phyloP scores from a whole-genome alignment of 2,329 filamentous ascomycete genomes.

The Diaporthe sp. region DNA sequence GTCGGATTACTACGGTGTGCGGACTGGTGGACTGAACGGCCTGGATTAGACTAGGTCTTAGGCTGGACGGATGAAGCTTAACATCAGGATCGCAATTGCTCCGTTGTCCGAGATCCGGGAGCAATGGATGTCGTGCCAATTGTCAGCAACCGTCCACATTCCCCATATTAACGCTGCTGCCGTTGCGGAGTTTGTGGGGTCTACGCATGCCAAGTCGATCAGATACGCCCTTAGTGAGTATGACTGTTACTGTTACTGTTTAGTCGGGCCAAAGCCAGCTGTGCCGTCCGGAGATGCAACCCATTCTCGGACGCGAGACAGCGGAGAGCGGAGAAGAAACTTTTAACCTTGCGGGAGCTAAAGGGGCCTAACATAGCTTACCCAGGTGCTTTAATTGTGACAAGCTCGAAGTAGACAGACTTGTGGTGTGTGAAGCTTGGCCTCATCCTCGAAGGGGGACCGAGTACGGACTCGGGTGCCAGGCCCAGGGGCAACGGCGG shows the following conservation, averaged over 20 bases:
- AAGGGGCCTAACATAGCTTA: background rate
- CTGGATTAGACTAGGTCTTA: background rate
- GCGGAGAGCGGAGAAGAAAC: background rate
- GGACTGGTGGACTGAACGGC: background rate
- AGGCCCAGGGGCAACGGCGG: background rate
- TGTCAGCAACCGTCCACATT: conserved; percentile 1
- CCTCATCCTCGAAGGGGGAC: background rate
- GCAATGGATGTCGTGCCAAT: background rate
- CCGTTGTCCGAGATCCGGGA: conserved; percentile 26
- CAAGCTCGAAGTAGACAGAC: background rate
- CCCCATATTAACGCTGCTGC: background rate
- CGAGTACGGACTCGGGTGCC: background rate
- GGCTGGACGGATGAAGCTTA: conserved; percentile 8
- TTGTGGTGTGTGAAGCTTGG: background rate
- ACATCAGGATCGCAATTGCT: conserved; percentile 2
- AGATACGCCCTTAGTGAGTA: background rate
- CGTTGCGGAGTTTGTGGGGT: conserved; percentile 16
- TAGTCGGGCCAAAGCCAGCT: background rate
- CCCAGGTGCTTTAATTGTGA: background rate
- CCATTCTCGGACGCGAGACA: conserved; percentile 4
- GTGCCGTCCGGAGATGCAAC: background rate
- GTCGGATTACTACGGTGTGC: background rate
- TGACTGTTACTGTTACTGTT: background rate
- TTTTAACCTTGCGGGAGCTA: conserved; percentile 13
- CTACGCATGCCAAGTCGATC: conserved; percentile 3